Conservation (phyloP, 2,329 filamentous ascomycete species). For the Anisogramma anomala region DNA sequence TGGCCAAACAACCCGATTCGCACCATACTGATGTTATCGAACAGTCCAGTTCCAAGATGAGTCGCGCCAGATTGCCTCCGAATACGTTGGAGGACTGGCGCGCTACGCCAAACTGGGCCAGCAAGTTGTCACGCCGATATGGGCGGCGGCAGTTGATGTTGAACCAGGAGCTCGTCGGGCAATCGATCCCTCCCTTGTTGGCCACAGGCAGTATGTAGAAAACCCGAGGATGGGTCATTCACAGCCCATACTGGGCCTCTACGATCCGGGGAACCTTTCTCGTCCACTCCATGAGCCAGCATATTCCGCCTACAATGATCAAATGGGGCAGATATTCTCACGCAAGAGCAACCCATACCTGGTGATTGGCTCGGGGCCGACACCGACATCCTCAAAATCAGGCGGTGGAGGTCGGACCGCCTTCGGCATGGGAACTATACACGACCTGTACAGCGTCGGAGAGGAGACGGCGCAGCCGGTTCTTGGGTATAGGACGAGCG, state of each 20-base stretch:
- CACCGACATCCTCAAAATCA: constrained; percentile 18
- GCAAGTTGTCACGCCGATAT: constrained; percentile 21
- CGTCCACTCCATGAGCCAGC: constrained; percentile 6
- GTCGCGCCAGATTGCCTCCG: constrained; percentile 77
- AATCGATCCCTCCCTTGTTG: neutral
- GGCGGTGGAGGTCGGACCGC: constrained; percentile 8
- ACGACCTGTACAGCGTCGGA: constrained; percentile 15
- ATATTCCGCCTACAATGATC: constrained; percentile 11
- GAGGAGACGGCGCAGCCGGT: constrained; percentile 18
- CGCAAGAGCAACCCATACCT: constrained; percentile 9
- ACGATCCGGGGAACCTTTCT: constrained; percentile 3
- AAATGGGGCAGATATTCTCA: constrained; percentile 2
- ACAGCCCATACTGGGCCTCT: constrained; percentile 3
- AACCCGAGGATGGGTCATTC: neutral
- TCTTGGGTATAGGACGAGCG: constrained; percentile 24
- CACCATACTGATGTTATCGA: constrained; percentile 6
- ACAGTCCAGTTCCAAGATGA: constrained; percentile 74
- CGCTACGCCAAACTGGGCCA: constrained; percentile 53
- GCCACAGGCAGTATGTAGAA: neutral
- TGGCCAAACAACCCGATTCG: neutral
- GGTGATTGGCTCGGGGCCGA: constrained; percentile 11
- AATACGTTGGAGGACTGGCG: constrained; percentile 69
- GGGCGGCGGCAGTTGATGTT: constrained; percentile 20
- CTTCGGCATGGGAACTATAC: constrained; percentile 12
- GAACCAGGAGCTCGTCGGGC: constrained; percentile 9